Evolutionary conservation across 2,329 filamentous ascomycete species (phyloP).

Genomic region (Furcasterigmium furcatum): DNA sequence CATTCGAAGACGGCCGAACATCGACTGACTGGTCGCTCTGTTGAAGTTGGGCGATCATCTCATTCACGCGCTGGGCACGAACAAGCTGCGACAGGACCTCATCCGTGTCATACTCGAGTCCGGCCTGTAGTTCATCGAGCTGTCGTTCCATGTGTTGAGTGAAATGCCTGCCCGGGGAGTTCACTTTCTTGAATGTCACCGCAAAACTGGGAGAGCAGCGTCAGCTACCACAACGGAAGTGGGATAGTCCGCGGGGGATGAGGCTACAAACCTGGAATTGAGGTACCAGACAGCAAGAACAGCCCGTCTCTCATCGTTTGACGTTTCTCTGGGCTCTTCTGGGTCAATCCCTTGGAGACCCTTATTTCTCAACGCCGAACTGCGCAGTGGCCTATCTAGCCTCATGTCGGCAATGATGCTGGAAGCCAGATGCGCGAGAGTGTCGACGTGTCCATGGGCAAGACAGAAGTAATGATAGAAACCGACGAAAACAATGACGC

Average conservation of each 20-base stretch:
- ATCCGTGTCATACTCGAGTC: constrained; percentile 8
- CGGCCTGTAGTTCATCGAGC: constrained; percentile 6
- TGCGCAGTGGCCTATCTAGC: constrained; percentile 7
- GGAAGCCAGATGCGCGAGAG: constrained; percentile 8
- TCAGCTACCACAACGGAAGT: not conserved
- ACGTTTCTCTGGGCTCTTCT: not conserved
- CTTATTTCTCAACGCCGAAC: constrained; percentile 4
- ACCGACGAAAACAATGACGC: constrained; percentile 9
- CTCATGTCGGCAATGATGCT: constrained; percentile 11
- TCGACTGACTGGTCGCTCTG: constrained; percentile 9
- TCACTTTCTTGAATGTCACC: constrained; percentile 8
- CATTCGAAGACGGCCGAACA: constrained; percentile 6
- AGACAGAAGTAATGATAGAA: constrained; percentile 12
- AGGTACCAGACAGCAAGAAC: constrained; percentile 10
- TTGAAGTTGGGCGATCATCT: constrained; percentile 9
- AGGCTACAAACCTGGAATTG: constrained; percentile 8
- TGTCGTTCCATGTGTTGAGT: constrained; percentile 9
- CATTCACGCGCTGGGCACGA: constrained; percentile 8
- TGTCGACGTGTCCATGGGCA: constrained; percentile 10
- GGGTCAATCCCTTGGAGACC: constrained; percentile 5
- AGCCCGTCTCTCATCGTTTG: constrained; percentile 11
- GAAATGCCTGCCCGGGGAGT: constrained; percentile 9
- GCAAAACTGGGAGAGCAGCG: constrained; percentile 4
- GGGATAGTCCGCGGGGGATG: not conserved
- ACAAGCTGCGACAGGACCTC: constrained; percentile 7